Conservation (phyloP, 257 asterid genomes). For the Ehretia macrophylla region DNA sequence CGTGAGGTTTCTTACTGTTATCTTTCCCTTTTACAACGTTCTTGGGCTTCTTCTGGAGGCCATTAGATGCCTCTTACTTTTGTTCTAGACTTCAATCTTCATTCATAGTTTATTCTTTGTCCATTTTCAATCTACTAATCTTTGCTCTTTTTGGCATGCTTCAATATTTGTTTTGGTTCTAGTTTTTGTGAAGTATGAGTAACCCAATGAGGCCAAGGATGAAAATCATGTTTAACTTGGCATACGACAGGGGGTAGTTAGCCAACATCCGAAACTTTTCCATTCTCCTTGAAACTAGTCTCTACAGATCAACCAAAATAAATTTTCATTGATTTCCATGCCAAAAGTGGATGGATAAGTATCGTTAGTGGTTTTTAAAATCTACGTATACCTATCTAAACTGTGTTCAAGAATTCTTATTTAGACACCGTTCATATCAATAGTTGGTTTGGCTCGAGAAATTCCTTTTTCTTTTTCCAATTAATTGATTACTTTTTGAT, state of each 20-base stretch:
- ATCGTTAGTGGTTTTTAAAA: too few relatives aligned
- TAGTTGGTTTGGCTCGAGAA: neutral
- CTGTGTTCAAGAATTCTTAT: too few relatives aligned
- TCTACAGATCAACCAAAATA: neutral
- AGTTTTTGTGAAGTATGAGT: slow-evolving; percentile 28
- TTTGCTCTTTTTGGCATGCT: neutral
- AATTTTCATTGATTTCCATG: too few relatives aligned
- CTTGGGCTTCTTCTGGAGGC: slow-evolving; percentile 9
- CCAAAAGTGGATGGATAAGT: too few relatives aligned
- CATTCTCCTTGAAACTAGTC: neutral
- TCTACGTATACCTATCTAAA: too few relatives aligned
- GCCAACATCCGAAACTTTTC: neutral
- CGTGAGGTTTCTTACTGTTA: slow-evolving; percentile 18
- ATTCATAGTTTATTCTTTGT: neutral
- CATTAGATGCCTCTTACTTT: neutral
- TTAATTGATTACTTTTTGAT: too few relatives aligned
- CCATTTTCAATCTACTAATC: neutral
- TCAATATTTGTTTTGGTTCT: neutral
- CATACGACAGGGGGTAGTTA: slow-evolving; percentile 53
- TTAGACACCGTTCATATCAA: too few relatives aligned
- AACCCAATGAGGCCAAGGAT: slow-evolving; percentile 53
- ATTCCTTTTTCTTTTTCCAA: too few relatives aligned
- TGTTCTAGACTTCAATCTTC: neutral
- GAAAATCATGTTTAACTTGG: slow-evolving; percentile 47
- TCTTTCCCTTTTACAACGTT: neutral